These are phyloP conservation scores for Straminergon stramineum DNA, from an alignment of 225 moss, liverwort and hornwort species.

Conservation along the genomic window DNA sequence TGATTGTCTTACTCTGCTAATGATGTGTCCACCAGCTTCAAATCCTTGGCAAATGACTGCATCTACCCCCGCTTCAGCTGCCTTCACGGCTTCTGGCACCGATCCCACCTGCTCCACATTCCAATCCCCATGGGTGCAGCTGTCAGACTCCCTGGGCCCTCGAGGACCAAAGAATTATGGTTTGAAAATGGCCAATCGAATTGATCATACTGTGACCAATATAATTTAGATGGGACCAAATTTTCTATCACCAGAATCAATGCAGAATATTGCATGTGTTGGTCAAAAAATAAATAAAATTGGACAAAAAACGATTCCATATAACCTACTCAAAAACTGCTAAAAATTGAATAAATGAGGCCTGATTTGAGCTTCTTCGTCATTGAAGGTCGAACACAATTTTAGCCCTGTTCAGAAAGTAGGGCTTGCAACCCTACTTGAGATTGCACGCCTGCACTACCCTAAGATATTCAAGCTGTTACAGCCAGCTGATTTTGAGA, in stretches of 20 bases:
- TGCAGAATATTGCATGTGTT: neutral
- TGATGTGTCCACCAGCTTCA: constrained; percentile 73
- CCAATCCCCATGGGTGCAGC: neutral
- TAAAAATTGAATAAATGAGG: neutral
- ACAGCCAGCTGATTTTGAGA: neutral
- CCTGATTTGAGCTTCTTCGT: neutral
- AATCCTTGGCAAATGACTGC: constrained; percentile 73
- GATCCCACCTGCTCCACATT: constrained; percentile 46
- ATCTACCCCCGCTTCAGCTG: constrained; percentile 53
- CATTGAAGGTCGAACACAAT: neutral
- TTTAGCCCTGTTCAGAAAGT: neutral
- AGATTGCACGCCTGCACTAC: neutral
- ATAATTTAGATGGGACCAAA: neutral
- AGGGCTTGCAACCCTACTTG: neutral
- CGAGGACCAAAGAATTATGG: neutral
- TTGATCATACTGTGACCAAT: too few relatives aligned
- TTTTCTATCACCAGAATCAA: neutral
- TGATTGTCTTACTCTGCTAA: constrained; percentile 23
- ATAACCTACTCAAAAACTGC: neutral
- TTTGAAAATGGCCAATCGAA: neutral
- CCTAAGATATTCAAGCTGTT: neutral
- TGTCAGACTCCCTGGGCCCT: neutral
- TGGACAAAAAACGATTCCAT: neutral
- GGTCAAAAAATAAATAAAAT: neutral
- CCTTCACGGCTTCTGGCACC: constrained; percentile 19